Conservation (phyloP, 2,329 filamentous ascomycete species). For the Pseudogymnoascus sp. region DNA sequence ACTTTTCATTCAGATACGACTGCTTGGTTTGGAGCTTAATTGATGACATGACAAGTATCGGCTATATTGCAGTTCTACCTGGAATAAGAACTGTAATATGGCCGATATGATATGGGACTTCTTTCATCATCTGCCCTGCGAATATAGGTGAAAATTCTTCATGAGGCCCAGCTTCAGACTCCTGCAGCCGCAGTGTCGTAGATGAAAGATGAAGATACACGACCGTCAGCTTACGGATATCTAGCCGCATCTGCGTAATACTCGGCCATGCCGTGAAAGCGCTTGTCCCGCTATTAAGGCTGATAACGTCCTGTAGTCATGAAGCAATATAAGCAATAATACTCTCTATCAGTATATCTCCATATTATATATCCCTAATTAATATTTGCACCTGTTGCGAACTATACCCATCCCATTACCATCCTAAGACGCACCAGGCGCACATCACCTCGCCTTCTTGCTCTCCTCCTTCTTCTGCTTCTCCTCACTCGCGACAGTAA, state of each 20-base stretch:
- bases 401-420: background rate
- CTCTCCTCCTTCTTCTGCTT: constrained; percentile 26
- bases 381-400: background rate
- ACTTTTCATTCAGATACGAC: background rate
- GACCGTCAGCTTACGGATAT: background rate
- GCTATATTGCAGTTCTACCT: background rate
- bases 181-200: background rate
- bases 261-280: background rate
- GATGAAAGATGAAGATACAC: background rate
- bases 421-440: background rate
- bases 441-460: constrained; percentile 18
- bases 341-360: background rate
- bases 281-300: background rate
- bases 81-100: background rate
- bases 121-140: background rate
- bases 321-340: background rate
- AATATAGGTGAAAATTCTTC: background rate
- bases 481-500: constrained; percentile 20
- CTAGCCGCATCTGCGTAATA: background rate
- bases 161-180: background rate
- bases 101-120: background rate
- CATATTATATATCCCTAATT: background rate
- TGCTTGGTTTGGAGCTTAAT: background rate
- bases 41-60: background rate
- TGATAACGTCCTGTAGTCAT: background rate